Base-by-base conservation (phyloP, 2,329 filamentous ascomycete genomes). In the Trematosphaeria pertusa region DNA sequence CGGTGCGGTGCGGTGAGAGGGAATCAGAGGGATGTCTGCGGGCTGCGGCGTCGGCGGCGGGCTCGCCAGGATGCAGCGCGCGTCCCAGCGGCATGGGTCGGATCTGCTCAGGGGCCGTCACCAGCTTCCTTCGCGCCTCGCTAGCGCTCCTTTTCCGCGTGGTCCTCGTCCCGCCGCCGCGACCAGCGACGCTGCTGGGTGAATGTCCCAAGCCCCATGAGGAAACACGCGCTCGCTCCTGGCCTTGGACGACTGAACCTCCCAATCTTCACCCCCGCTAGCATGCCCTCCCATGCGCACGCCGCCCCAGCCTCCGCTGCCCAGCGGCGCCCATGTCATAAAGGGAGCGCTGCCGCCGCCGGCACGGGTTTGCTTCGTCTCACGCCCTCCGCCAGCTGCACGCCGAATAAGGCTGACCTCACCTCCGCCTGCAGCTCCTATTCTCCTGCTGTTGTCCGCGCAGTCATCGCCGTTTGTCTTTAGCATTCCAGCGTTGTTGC, bases 131-230 rank as follows among this genome's bases (percentile, higher is more conserved):
- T 59, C 52, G 56, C 48, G 57, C 49, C 50, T 49, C 54, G 54
- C 57, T 69, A 65, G 63, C 49, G 52, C 49, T 37, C 42, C 42
- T 47, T 52, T 52, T 58, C 62, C 63, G 63, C 62, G 59, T 67
- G 60, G 47, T 48, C 22, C 37, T 62, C 56, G 56, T 67, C 61
- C 65, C 65, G 64, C 48, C 56, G 63, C 64, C 62, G 64, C 64
- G 62, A 61, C 56, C 24, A 28, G 52, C 54, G 55, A 50, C 38
- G 46, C 15, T 49, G 52, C 38, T 47, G 53, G 54, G 46, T 58
- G 56, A 55, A 52, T 53, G 50, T 48, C 56, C n/a, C 53, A 58
- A 43, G 12, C 61, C 48, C 37, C 14, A 45, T 59, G 45, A 17
- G 54, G 55, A 44, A 47, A 40, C 48, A 43, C 39, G 35, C 7